A percentile compares a stretch with the other conserved stretches of the same genome.
Evolutionary conservation across 352 stramenopile genomes (phyloP).

Genomic region (Poterioochromonas sp.): DNA sequence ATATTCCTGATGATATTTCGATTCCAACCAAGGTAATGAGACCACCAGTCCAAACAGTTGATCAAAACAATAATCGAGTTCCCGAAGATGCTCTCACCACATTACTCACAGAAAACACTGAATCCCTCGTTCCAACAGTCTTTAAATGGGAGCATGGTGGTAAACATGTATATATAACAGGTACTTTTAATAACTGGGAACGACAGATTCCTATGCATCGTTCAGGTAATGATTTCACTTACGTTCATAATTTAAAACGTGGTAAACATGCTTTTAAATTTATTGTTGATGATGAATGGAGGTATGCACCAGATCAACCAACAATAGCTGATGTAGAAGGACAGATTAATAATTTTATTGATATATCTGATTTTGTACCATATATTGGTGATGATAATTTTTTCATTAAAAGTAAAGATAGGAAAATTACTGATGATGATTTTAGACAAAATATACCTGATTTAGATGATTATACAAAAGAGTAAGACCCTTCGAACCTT

Average conservation of each 20-base stretch:
- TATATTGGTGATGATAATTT: slow-evolving; percentile 70
- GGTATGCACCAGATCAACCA: slow-evolving; percentile 80
- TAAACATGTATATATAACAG: slow-evolving; percentile 91
- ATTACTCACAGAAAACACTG: slow-evolving; percentile 36
- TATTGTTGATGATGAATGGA: slow-evolving; percentile 99
- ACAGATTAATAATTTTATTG: slow-evolving; percentile 99
- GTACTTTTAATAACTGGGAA: slow-evolving; percentile 98
- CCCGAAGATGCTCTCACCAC: neutral
- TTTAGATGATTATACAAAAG: slow-evolving; percentile 98
- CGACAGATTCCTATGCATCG: slow-evolving; percentile 98
- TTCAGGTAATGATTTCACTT: slow-evolving; percentile 98
- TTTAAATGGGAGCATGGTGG: slow-evolving; percentile 98
- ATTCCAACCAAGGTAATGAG: neutral
- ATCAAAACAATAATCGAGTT: neutral
- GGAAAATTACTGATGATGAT: slow-evolving; percentile 58
- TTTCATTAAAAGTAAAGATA: slow-evolving; percentile 31
- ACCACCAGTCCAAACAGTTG: neutral
- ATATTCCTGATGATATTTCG: neutral
- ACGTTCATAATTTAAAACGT: slow-evolving; percentile 91
- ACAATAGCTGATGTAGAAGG: slow-evolving; percentile 96
- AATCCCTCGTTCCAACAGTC: slow-evolving; percentile 77
- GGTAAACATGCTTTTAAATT: slow-evolving; percentile 99
- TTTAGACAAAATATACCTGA: slow-evolving; percentile 92
- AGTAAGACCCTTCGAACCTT: slow-evolving; percentile 56
- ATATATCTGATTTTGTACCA: slow-evolving; percentile 92